Evolutionary conservation across 2,329 filamentous ascomycete species (phyloP).

Genomic region (Chrysosporium queenslandicum): DNA sequence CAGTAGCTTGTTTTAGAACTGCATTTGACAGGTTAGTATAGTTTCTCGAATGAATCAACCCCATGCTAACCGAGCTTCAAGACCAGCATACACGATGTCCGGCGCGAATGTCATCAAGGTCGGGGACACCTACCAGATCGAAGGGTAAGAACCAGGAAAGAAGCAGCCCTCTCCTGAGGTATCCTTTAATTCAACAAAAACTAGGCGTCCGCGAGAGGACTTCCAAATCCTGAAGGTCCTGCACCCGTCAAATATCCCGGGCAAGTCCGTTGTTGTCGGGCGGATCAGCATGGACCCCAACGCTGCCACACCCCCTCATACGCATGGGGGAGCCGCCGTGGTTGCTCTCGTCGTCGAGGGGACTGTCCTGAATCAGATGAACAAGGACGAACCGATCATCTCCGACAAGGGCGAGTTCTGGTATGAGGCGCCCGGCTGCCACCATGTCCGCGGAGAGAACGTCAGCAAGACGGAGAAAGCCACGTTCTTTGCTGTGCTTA

Average conservation of each 20-base stretch:
- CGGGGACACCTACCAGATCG: conserved; percentile 8
- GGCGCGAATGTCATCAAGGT: conserved; percentile 5
- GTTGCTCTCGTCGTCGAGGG: conserved; percentile 13
- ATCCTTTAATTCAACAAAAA: no score
- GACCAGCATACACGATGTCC: conserved; percentile 1
- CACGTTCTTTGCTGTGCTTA: conserved; percentile 9
- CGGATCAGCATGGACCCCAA: conserved; percentile 14
- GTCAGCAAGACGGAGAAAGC: conserved; percentile 11
- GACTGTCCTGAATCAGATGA: conserved; percentile 18
- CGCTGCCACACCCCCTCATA: conserved; percentile 17
- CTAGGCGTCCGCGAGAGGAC: conserved; percentile 9
- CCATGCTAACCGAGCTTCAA: no score
- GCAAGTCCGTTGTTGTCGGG: conserved; percentile 15
- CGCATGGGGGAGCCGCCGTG: conserved; percentile 17
- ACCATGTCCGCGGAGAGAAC: conserved; percentile 16
- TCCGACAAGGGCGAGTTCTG: conserved; percentile 13
- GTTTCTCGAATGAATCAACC: not conserved
- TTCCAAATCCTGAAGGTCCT: conserved; percentile 8
- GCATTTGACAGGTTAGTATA: not conserved
- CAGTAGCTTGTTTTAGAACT: no score
- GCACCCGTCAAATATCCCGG: conserved; percentile 15
- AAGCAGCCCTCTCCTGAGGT: no score
- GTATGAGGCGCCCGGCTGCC: conserved; percentile 18
- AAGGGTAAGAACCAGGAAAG: conserved; percentile 1
- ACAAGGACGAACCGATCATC: conserved; percentile 12